Conservation (phyloP, 768 basidiomycete species). For the Mrakia frigida region DNA sequence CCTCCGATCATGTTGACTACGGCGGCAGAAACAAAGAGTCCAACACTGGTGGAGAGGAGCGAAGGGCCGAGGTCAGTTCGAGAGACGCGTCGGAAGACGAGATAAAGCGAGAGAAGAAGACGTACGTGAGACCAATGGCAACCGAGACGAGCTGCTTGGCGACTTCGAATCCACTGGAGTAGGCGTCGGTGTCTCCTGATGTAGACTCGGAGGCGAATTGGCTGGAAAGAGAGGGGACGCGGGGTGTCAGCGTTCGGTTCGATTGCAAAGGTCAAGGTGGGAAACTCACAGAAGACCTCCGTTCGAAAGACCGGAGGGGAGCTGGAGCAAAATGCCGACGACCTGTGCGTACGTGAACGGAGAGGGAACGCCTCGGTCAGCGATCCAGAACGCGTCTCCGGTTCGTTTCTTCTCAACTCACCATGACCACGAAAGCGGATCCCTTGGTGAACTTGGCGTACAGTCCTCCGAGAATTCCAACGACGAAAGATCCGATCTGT, state of each 20-base stretch:
- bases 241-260: background rate
- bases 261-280: background rate
- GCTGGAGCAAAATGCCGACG: slow-evolving; percentile 76
- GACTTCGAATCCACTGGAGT: slow-evolving; percentile 62
- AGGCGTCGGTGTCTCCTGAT: slow-evolving; percentile 47
- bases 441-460: slow-evolving; percentile 69
- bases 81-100: background rate
- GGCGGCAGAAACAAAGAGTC: slow-evolving; percentile 62
- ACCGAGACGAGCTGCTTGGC: slow-evolving; percentile 58
- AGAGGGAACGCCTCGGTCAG: background rate
- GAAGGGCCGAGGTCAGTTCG: background rate
- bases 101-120: slow-evolving; percentile 10
- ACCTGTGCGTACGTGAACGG: slow-evolving; percentile 45
- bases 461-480: slow-evolving; percentile 71
- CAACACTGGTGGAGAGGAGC: slow-evolving; percentile 58
- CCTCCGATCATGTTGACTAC: slow-evolving; percentile 43
- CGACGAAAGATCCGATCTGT: slow-evolving; percentile 60
- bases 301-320: slow-evolving; percentile 73
- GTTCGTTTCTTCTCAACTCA: slow-evolving; percentile 37
- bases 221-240: background rate
- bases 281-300: slow-evolving; percentile 58
- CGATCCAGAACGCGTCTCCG: background rate
- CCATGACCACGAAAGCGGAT: slow-evolving; percentile 71
- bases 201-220: slow-evolving; percentile 41
- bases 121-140: slow-evolving; percentile 54